Base-by-base conservation (phyloP, 257 asterid species). In the Ophiorrhiza pumila region DNA sequence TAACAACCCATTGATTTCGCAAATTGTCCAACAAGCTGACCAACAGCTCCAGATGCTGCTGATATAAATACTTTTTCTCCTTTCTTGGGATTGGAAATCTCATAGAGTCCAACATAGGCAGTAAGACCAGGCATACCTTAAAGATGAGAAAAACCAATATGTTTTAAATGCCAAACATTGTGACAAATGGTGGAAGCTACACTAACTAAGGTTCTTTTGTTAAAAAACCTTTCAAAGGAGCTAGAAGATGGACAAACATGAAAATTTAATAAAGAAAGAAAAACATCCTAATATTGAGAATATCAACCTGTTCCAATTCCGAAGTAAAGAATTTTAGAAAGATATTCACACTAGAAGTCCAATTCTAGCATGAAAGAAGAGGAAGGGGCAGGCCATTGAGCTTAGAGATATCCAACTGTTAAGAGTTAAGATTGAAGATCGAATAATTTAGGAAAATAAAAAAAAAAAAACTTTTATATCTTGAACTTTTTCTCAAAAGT, bases 11-110 rank as follows among this genome's bases (percentile, higher is more conserved):
- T 2, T 68, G 78, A 74, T 79, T 86, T 86, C 7, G 91, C 91
- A 67, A 86, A 84, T 69, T 86, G 91, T 7, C 91, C 88, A 35
- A 86, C 90, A 34, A 86, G 79, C 63, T 86, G 88, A 37, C 91
- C 91, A 22, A 86, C 91, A 1, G 87, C 87, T 41, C 87, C 89
- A 1, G 87, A 75, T 15, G 87, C 88, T 47, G 91, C 88, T 6
- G 91, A 86, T 64, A 84, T 47, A 20, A 65, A 86, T 23, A 86
- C 80, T 13, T 76, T 63, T 22, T 63, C 68, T 22, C 68, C 68
- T 20, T 63, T 63, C 68, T 63, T 63, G 11, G 52, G 50, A 7
- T n/a, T 39, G 25, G 32, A 37, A 0, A 63, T 27, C 69, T 63
- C 69, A 4, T 13, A 39, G 69, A 63, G 39, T 39, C 69, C 69